phyloP scores from a whole-genome alignment of 768 basidiomycete species.

The Tulasnella sp. region DNA sequence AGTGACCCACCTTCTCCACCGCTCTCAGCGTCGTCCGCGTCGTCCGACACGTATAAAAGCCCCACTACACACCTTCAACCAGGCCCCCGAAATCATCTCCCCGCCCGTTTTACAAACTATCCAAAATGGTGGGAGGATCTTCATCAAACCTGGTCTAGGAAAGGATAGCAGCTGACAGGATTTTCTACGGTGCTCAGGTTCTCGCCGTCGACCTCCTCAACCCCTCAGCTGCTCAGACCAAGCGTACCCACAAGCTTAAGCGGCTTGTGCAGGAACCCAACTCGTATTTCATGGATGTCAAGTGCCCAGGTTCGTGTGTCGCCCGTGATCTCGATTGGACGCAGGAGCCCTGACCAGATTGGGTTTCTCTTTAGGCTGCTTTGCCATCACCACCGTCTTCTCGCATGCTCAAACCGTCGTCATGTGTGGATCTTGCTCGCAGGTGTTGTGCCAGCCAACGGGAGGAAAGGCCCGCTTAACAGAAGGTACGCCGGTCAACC shows the following conservation, averaged over 20 bases:
- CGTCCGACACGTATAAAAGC: conserved; percentile 1
- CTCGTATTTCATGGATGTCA: conserved; percentile 99
- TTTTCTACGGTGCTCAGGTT: conserved; percentile 53
- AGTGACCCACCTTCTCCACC: background rate
- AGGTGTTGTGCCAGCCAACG: conserved; percentile 94
- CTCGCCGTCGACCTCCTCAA: conserved; percentile 96
- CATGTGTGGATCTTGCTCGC: conserved; percentile 86
- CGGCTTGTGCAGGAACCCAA: conserved; percentile 97
- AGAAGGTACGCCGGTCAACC: conserved; percentile 64
- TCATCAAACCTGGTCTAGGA: background rate
- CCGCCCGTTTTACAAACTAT: background rate
- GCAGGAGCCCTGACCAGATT: conserved; percentile 8
- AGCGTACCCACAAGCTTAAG: conserved; percentile 96
- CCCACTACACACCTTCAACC: background rate
- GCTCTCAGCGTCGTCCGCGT: conserved; percentile 4
- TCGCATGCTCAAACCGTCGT: conserved; percentile 99
- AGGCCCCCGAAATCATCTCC: background rate
- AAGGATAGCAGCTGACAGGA: background rate
- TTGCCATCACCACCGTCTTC: conserved; percentile 95
- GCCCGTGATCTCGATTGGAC: conserved; percentile 28
- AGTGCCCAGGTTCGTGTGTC: conserved; percentile 80
- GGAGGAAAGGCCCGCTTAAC: conserved; percentile 98
- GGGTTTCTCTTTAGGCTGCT: conserved; percentile 61
- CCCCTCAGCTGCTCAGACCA: conserved; percentile 83
- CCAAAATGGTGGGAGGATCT: background rate